Evolutionary conservation across 192 early-diverging fungal genomes (phyloP).

Genomic region (Haplosporangium gracile): DNA sequence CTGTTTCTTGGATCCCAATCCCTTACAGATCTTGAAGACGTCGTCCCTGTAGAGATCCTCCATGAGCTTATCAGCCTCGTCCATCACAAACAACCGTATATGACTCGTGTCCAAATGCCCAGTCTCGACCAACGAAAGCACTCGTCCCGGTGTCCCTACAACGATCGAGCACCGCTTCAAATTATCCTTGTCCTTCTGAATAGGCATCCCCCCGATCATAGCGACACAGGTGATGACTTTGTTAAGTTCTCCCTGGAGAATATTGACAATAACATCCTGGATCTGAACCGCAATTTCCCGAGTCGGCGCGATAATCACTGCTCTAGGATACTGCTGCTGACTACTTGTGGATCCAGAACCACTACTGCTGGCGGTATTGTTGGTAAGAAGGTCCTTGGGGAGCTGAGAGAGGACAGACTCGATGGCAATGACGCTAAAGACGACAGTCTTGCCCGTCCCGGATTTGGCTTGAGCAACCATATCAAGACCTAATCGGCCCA

Average conservation of each 20-base stretch:
- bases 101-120: conserved; percentile 50
- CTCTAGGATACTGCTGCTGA: conserved; percentile 34
- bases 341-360: neutral
- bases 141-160: conserved; percentile 66
- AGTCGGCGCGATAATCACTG: conserved; percentile 71
- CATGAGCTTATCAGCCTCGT: conserved; percentile 76
- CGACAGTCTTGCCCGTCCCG: conserved; percentile 64
- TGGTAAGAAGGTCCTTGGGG: neutral
- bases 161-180: conserved; percentile 63
- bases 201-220: conserved; percentile 70
- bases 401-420: conserved; percentile 61
- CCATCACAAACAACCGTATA: conserved; percentile 66
- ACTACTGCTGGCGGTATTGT: neutral
- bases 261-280: conserved; percentile 62
- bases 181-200: conserved; percentile 58
- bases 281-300: conserved; percentile 76
- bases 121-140: conserved; percentile 58
- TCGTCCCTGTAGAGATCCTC: conserved; percentile 58
- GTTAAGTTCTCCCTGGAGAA: conserved; percentile 46
- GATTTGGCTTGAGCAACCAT: conserved; percentile 91
- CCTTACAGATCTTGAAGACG: conserved; percentile 47
- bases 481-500: conserved; percentile 70
- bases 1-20: conserved; percentile 62
- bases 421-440: conserved; percentile 74
- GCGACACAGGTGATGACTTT: conserved; percentile 49